A percentile compares a stretch with the other conserved stretches of the same genome.
Evolutionary conservation across 2,329 filamentous ascomycete genomes (phyloP).

Genomic region (Apiospora marii): DNA sequence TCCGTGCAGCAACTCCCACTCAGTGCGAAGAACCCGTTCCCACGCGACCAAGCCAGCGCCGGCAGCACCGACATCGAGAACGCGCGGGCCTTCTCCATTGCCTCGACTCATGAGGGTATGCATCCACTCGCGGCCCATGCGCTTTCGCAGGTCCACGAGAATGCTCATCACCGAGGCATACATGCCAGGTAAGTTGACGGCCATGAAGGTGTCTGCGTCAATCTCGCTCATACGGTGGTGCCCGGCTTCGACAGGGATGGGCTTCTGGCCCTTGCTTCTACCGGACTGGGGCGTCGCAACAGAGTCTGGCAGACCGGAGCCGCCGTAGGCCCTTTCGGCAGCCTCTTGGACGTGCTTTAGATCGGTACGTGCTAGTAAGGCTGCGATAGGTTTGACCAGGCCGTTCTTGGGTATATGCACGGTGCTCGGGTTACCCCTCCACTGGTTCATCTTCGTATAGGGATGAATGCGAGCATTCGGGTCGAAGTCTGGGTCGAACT

Average conservation of each 20-base stretch:
- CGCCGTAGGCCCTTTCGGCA: slow-evolving; percentile 80
- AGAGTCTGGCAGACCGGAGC: slow-evolving; percentile 77
- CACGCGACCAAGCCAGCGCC: slow-evolving; percentile 79
- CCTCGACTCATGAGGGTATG: slow-evolving; percentile 66
- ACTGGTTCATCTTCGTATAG: slow-evolving; percentile 77
- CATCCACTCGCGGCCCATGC: slow-evolving; percentile 76
- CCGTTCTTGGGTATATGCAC: slow-evolving; percentile 75
- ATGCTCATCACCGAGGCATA: slow-evolving; percentile 74
- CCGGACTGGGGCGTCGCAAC: slow-evolving; percentile 69
- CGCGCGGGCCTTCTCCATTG: slow-evolving; percentile 63
- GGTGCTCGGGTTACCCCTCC: slow-evolving; percentile 75
- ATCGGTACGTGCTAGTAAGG: slow-evolving; percentile 72
- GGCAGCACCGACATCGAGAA: slow-evolving; percentile 78
- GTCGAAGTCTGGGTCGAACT: slow-evolving; percentile 41
- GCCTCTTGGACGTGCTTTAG: slow-evolving; percentile 77
- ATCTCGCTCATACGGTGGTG: slow-evolving; percentile 76
- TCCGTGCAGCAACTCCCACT: slow-evolving; percentile 74
- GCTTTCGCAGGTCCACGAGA: slow-evolving; percentile 76
- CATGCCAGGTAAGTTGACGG: slow-evolving; percentile 72
- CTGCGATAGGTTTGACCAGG: slow-evolving; percentile 73
- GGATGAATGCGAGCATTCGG: slow-evolving; percentile 70
- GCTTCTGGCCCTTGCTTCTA: slow-evolving; percentile 66
- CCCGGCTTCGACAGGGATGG: slow-evolving; percentile 69
- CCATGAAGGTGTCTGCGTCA: slow-evolving; percentile 76
- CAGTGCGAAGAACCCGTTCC: slow-evolving; percentile 79